phyloP scores from a whole-genome alignment of 2,329 filamentous ascomycete species.

The Talaromyces piceae region DNA sequence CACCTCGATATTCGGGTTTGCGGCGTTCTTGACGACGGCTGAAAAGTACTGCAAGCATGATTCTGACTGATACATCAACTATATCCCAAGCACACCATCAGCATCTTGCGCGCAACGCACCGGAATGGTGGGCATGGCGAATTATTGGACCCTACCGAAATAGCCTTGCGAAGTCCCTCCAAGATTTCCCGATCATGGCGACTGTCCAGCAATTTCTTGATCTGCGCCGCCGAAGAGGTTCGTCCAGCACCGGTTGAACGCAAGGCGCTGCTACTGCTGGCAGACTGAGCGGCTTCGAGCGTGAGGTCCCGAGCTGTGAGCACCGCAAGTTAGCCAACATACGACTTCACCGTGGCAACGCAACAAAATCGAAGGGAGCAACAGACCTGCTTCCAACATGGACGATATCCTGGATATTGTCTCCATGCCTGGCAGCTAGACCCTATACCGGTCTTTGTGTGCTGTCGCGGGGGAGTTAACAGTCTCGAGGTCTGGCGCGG shows the following conservation, averaged over 20 bases:
- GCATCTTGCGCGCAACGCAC: not conserved
- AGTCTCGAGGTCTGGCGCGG: not conserved
- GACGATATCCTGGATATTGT: conserved; percentile 90
- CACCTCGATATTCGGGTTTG: conserved; percentile 86
- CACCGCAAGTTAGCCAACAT: conserved; percentile 14
- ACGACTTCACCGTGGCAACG: not conserved
- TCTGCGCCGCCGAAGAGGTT: conserved; percentile 68
- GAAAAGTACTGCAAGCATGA: conserved; percentile 90
- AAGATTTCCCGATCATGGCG: conserved; percentile 87
- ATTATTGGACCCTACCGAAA: conserved; percentile 55
- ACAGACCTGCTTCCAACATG: conserved; percentile 83
- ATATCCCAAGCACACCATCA: conserved; percentile 8
- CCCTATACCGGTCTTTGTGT: conserved; percentile 13
- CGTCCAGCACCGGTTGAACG: conserved; percentile 54
- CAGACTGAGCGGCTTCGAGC: conserved; percentile 89
- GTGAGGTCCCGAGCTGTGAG: conserved; percentile 83
- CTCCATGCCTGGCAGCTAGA: conserved; percentile 60
- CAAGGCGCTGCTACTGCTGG: conserved; percentile 48
- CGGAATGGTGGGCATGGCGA: not conserved
- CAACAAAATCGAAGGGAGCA: not conserved
- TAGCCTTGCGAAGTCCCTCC: conserved; percentile 81
- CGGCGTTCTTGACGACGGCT: conserved; percentile 96
- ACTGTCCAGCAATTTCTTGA: conserved; percentile 92
- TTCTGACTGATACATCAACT: conserved; percentile 95
- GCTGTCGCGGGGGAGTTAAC: conserved; percentile 12